Conservation (phyloP, 2,329 filamentous ascomycete genomes). For the Fusarium keratoplasticum region DNA sequence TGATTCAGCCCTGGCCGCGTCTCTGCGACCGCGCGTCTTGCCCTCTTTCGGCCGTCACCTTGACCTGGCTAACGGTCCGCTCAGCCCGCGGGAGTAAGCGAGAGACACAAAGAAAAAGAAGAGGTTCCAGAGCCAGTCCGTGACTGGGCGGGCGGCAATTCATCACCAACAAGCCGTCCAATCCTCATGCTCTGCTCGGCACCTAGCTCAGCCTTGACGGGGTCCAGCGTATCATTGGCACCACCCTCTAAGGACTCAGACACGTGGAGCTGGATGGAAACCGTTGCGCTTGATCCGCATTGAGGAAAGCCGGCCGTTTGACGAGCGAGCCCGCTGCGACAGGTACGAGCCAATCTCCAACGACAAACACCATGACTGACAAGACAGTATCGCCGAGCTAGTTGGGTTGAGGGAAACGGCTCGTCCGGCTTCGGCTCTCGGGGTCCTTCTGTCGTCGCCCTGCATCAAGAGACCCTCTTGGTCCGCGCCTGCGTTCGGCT, state of each 20-base stretch:
- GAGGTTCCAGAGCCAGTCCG: slow-evolving; percentile 5
- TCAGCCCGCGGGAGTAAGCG: slow-evolving; percentile 28
- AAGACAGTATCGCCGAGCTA: slow-evolving; percentile 14
- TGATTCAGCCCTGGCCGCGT: slow-evolving; percentile 6
- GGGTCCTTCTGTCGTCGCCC: slow-evolving; percentile 1
- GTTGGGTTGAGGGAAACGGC: slow-evolving; percentile 14
- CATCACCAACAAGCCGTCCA: slow-evolving; percentile 6
- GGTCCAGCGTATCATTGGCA: slow-evolving; percentile 21
- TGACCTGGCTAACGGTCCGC: slow-evolving; percentile 11
- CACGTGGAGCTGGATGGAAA: slow-evolving; percentile 41
- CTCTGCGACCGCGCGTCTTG: slow-evolving; percentile 7
- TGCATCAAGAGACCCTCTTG: not conserved
- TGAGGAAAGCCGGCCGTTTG: slow-evolving; percentile 36
- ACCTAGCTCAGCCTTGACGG: slow-evolving; percentile 25
- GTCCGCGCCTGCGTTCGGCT: slow-evolving; percentile 1
- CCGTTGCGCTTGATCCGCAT: slow-evolving; percentile 38
- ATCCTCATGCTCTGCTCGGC: slow-evolving; percentile 1
- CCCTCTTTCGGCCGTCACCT: not conserved
- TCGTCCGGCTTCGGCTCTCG: slow-evolving; percentile 33
- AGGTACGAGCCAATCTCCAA: slow-evolving; percentile 9
- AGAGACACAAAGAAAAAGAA: not conserved
- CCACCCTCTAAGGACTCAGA: slow-evolving; percentile 28
- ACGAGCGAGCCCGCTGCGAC: slow-evolving; percentile 9
- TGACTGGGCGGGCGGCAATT: slow-evolving; percentile 20
- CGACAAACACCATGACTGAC: slow-evolving; percentile 5